phyloP scores from a whole-genome alignment of 2,329 filamentous ascomycete species.

The Niveomyces coronatus region DNA sequence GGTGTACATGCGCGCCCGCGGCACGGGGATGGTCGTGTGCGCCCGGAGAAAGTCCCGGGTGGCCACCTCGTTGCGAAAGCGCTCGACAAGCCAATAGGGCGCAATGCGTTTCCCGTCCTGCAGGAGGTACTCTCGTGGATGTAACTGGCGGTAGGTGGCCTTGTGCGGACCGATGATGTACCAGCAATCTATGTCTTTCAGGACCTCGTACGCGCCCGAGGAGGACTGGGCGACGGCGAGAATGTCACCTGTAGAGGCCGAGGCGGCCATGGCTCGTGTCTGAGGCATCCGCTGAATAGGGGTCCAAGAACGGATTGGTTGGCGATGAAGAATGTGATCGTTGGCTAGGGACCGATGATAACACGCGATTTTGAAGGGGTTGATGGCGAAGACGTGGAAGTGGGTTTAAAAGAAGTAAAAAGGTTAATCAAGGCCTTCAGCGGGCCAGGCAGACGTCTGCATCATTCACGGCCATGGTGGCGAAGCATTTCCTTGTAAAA shows the following conservation, averaged over 20 bases:
- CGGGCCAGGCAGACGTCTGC: no score
- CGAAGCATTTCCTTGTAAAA: background rate
- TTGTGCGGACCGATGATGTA: background rate
- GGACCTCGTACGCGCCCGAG: constrained; percentile 31
- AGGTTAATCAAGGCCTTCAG: background rate
- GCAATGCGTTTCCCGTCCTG: background rate
- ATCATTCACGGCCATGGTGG: background rate
- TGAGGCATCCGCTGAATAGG: constrained; percentile 1
- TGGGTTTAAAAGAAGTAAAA: background rate
- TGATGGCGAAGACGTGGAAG: background rate
- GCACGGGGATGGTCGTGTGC: constrained; percentile 1
- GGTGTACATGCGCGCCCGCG: background rate
- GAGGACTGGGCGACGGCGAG: background rate
- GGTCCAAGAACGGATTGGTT: background rate
- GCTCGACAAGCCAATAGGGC: constrained; percentile 2
- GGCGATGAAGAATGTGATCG: no score
- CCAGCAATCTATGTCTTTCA: constrained; percentile 36
- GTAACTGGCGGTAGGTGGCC: background rate
- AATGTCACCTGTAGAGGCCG: background rate
- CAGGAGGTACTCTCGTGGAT: background rate
- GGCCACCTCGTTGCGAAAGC: background rate
- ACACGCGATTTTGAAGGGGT: background rate
- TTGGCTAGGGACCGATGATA: no score
- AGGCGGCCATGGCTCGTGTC: background rate
- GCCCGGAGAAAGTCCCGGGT: background rate